These are phyloP conservation scores for Hevea brasiliensis DNA, from an alignment of 345 rosid genomes.

Conservation along the genomic window DNA sequence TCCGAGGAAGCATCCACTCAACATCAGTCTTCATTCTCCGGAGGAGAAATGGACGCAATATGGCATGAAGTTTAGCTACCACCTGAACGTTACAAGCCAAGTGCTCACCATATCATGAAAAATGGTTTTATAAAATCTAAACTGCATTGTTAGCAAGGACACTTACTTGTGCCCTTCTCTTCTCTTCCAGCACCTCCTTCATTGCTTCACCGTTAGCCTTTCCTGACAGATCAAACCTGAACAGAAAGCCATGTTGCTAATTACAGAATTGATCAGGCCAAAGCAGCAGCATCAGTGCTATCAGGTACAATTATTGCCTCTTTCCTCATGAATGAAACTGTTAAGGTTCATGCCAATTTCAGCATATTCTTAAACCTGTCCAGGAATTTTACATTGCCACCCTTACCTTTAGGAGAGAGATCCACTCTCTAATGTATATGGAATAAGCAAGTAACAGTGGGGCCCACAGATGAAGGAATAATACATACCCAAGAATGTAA, in stretches of 20 bases:
- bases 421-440: neutral
- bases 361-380: neutral
- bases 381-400: neutral
- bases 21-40: slow-evolving; percentile 94
- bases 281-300: neutral
- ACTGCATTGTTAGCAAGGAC: slow-evolving; percentile 4
- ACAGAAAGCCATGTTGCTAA: slow-evolving; percentile 12
- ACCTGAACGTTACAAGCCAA: slow-evolving; percentile 50
- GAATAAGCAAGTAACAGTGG: neutral
- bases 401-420: neutral
- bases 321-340: neutral
- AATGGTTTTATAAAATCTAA: slow-evolving; percentile 11
- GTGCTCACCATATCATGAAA: slow-evolving; percentile 6
- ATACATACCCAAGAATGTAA: neutral
- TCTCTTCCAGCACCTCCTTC: slow-evolving; percentile 75
- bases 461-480: neutral
- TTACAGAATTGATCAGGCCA: neutral
- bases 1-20: slow-evolving; percentile 81
- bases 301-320: neutral
- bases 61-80: slow-evolving; percentile 88
- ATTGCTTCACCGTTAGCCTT: slow-evolving; percentile 46
- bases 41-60: slow-evolving; percentile 92
- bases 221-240: slow-evolving; percentile 91
- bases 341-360: neutral
- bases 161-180: slow-evolving; percentile 70